These are phyloP conservation scores for Bolboschoenus planiculmis DNA, from an alignment of 176 grass and related monocot species.

Conservation along the genomic window DNA sequence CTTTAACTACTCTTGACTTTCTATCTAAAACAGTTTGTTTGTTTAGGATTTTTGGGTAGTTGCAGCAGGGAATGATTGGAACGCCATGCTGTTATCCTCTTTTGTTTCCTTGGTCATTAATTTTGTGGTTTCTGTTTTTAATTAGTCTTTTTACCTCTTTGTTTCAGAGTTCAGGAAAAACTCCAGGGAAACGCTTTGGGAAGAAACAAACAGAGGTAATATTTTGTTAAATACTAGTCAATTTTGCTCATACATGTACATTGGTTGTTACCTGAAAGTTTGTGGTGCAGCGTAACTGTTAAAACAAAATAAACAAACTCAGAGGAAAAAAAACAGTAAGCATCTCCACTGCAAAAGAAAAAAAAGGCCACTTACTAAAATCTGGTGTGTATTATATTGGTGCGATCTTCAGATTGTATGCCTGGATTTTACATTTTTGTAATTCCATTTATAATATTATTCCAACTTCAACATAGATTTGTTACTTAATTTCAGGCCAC, in stretches of 20 bases:
- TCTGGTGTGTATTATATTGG: background rate
- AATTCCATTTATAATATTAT: background rate
- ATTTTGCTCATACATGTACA: background rate
- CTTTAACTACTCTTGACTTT: background rate
- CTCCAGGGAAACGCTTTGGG: slow-evolving; percentile 1
- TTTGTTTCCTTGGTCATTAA: background rate
- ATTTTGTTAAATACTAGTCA: background rate
- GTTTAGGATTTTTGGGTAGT: background rate
- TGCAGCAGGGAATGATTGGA: background rate
- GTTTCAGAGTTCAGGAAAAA: slow-evolving; percentile 21
- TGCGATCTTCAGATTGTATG: background rate
- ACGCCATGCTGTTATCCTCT: background rate
- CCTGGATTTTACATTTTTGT: background rate
- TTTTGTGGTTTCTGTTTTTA: slow-evolving; percentile 7
- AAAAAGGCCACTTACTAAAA: background rate
- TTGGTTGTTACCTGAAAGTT: background rate
- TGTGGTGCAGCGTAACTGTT: background rate
- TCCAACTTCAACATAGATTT: background rate
- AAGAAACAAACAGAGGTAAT: slow-evolving; percentile 24
- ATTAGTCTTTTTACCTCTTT: background rate
- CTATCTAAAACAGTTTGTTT: background rate
- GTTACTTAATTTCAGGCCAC: background rate
- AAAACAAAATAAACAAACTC: background rate
- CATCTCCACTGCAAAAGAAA: background rate
- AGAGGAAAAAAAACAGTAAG: background rate